Percentiles rank a stretch among this genome's conserved stretches.
Evolutionary conservation across 2,329 filamentous ascomycete species (phyloP).

Genomic region (Aspergillus spinulosporus): DNA sequence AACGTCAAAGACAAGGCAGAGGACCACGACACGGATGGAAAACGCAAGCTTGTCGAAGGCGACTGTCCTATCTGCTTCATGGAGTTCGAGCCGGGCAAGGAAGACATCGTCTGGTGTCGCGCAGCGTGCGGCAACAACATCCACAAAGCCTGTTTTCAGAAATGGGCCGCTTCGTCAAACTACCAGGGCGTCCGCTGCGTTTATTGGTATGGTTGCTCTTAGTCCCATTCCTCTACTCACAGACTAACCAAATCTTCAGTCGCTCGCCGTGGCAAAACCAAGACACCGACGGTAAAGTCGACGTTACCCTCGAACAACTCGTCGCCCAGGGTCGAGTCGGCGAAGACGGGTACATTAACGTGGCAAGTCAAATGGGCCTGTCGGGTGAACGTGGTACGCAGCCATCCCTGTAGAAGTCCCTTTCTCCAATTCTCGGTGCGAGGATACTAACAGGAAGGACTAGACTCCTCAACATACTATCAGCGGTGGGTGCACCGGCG

Average conservation of each 20-base stretch:
- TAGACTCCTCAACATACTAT: constrained; percentile 47
- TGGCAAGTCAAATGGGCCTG: constrained; percentile 45
- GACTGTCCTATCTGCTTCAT: constrained; percentile 65
- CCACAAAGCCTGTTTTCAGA: constrained; percentile 58
- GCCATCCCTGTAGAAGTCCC: constrained; percentile 23
- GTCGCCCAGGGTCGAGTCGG: constrained; percentile 29
- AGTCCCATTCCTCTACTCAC: neutral
- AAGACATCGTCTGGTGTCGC: constrained; percentile 59
- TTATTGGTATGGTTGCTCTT: constrained; percentile 42
- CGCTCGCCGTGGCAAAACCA: constrained; percentile 45
- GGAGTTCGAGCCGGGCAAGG: constrained; percentile 50
- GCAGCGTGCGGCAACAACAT: constrained; percentile 64
- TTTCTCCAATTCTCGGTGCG: constrained; percentile 1
- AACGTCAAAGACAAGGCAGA: constrained; percentile 41
- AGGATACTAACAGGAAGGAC: neutral
- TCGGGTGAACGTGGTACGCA: constrained; percentile 40
- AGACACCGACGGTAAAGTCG: constrained; percentile 18
- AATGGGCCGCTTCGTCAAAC: constrained; percentile 49
- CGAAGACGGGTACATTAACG: constrained; percentile 48
- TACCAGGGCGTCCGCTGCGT: constrained; percentile 43
- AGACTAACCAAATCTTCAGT: constrained; percentile 24
- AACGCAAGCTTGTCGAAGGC: constrained; percentile 60
- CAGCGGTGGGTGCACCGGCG: constrained; percentile 36
- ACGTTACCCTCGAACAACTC: constrained; percentile 34
- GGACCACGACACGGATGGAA: constrained; percentile 41